A percentile compares a stretch with the other conserved stretches of the same genome.
These are phyloP conservation scores for Kuraishia piskuri DNA, from an alignment of 805 yeast species.

Conservation along the genomic window DNA sequence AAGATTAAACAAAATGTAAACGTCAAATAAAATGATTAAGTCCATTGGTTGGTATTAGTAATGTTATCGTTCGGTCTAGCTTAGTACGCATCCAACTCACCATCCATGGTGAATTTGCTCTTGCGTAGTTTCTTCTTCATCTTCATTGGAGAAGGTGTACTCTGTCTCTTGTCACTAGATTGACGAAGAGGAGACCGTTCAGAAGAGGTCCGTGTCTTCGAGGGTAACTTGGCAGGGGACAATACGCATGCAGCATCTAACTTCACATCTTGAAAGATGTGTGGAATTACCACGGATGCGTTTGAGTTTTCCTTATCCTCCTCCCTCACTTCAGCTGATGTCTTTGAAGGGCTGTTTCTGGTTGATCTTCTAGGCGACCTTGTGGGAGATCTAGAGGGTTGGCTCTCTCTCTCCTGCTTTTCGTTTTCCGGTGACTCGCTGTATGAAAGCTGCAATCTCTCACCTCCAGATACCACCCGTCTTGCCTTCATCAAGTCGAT, in stretches of 20 bases:
- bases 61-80: no score
- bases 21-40: no score
- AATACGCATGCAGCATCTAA: not conserved
- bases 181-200: not conserved
- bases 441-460: not conserved
- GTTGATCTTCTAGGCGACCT: not conserved
- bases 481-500: constrained; percentile 1
- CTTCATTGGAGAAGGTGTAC: not conserved
- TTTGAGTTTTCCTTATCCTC: not conserved
- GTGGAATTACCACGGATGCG: not conserved
- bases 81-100: not conserved
- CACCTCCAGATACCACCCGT: not conserved
- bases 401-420: not conserved
- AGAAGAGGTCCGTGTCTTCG: not conserved
- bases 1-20: no score
- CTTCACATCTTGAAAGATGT: not conserved
- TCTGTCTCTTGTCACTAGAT: not conserved
- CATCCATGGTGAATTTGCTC: not conserved
- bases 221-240: not conserved
- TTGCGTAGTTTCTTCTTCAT: not conserved
- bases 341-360: not conserved
- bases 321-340: not conserved
- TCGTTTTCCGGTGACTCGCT: not conserved
- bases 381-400: not conserved
- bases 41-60: no score